These are phyloP conservation scores for Kodamaea fukazawae DNA, from an alignment of 805 yeast genomes.

Conservation along the genomic window DNA sequence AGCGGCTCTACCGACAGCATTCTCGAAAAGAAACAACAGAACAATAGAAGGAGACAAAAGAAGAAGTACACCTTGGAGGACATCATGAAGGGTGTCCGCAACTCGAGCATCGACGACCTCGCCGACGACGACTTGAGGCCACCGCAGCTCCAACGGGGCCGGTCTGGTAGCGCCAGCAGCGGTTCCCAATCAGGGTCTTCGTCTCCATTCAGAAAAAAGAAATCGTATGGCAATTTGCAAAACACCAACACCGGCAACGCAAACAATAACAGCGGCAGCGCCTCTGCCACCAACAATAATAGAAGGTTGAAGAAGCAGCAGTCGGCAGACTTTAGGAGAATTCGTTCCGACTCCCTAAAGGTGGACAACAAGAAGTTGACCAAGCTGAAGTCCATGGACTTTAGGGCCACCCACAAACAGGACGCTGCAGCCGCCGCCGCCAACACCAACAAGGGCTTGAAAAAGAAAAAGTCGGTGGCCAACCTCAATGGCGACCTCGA, in stretches of 20 bases:
- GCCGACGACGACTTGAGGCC: conserved; percentile 2
- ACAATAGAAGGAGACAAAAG: conserved; percentile 2
- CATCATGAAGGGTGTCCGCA: conserved; percentile 27
- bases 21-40: conserved; percentile 1
- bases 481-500: conserved; percentile 2
- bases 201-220: conserved; percentile 5
- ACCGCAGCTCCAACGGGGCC: conserved; percentile 1
- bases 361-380: conserved; percentile 6
- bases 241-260: background rate
- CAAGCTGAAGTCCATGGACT: conserved; percentile 15
- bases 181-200: conserved; percentile 3
- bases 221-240: conserved; percentile 6
- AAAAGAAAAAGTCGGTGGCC: conserved; percentile 7
- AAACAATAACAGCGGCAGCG: background rate
- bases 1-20: background rate
- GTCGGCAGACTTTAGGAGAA: conserved; percentile 12
- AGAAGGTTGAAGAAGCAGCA: conserved; percentile 13
- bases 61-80: conserved; percentile 19
- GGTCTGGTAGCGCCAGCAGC: conserved; percentile 3
- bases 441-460: conserved; percentile 4
- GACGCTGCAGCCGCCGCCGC: background rate
- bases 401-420: conserved; percentile 5
- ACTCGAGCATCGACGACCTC: conserved; percentile 2
- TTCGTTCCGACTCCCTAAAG: conserved; percentile 9
- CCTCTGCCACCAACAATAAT: background rate